Evolutionary conservation across 257 asterid genomes (phyloP), one percentile per base, ranked within the genome.

Genomic region (Nicotiana benthamiana): DNA sequence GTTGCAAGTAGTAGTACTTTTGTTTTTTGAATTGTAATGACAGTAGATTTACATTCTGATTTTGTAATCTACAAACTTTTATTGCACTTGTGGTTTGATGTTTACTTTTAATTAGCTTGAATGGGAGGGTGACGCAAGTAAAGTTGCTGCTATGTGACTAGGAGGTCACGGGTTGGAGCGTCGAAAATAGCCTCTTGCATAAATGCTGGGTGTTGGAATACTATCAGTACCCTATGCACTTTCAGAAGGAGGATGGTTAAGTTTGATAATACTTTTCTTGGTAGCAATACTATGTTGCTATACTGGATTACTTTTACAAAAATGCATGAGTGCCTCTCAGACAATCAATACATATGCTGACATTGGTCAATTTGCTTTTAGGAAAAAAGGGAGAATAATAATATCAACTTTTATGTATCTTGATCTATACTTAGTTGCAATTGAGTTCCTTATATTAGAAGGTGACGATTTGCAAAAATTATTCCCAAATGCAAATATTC

Each of bases 391-490:
- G 2, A 88, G 88, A 81, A 32, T 43, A 4, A 5, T 84, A 0
- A 74, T 87, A 2, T 86, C 95, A 1, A 67, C 75, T 8, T 85
- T 90, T 54, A 53, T 88, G 86, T 87, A 86, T 26, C 88, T 91
- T 51, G 96, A 89, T 9, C 83, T 90, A 0, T 91, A 87, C 79
- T 79, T 91, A 34, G 84, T 89, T 24, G 90, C 93, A 0, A 85
- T 89, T 4, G 92, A 90, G 54, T 87, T 89, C 79, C 90, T 91
- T 6, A 91, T 89, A 32, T 24, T 89, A 65, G 95, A 89, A 88
- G 95, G 95, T 2, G 93, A 89, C 75, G 87, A 86, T 40, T 52
- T 91, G 75, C 90, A 89, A n/a, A 91, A 89, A 9, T 79, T 91
- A 0, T 91, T 85, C 46, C 94, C 93, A 1, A 22, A 82, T 17